phyloP scores from a whole-genome alignment of 768 basidiomycete species.

The Termitomyces sp. region DNA sequence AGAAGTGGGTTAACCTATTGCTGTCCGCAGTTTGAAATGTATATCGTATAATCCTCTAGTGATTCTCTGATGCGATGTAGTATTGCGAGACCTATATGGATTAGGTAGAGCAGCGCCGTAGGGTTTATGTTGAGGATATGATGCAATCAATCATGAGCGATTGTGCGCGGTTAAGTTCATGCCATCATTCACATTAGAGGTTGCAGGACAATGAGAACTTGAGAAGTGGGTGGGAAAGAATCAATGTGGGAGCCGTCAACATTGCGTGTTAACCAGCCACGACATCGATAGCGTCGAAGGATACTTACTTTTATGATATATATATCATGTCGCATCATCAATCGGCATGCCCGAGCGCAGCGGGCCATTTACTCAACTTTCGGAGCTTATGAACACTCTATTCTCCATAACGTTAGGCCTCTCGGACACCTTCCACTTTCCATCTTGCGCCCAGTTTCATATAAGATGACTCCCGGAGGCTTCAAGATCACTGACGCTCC shows the following conservation, averaged over 20 bases:
- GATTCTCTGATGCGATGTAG: background rate
- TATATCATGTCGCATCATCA: background rate
- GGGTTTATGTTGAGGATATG: background rate
- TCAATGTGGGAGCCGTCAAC: background rate
- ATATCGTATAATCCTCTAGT: too few relatives aligned
- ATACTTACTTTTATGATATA: background rate
- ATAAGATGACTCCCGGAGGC: conserved; percentile 16
- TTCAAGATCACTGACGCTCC: conserved; percentile 28
- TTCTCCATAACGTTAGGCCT: background rate
- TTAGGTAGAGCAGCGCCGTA: background rate
- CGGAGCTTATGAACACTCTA: background rate
- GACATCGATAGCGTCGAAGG: background rate
- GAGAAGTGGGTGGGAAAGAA: too few relatives aligned
- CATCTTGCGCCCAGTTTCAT: conserved; percentile 1
- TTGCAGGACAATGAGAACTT: too few relatives aligned
- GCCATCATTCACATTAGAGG: background rate
- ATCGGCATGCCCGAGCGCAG: background rate
- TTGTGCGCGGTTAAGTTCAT: background rate
- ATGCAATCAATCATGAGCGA: background rate
- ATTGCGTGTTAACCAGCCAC: background rate
- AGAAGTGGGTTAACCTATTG: background rate
- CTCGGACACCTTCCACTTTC: background rate
- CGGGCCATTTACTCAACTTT: background rate
- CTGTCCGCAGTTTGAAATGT: background rate
- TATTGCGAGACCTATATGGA: too few relatives aligned